A percentile compares a stretch with the other conserved stretches of the same genome.
Evolutionary conservation across 1,139 yeast species (phyloP).

Genomic region (Suhomyces maxii): DNA sequence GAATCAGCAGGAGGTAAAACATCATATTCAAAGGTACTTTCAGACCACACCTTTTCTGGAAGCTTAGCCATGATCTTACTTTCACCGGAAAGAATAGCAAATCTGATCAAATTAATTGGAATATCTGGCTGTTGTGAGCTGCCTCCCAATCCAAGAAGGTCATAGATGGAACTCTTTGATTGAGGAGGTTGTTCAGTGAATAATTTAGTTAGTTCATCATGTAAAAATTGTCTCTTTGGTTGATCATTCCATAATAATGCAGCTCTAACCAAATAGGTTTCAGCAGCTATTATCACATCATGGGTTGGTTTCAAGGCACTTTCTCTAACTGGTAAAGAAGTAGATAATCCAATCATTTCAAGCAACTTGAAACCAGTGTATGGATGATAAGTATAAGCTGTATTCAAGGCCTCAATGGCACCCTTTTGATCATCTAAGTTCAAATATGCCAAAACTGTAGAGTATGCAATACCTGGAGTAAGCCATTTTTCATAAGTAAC

Average conservation of each 20-base stretch:
- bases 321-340: slow-evolving; percentile 22
- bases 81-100: slow-evolving; percentile 70
- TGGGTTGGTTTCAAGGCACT: slow-evolving; percentile 23
- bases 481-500: slow-evolving; percentile 65
- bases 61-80: slow-evolving; percentile 67
- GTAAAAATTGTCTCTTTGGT: slow-evolving; percentile 47
- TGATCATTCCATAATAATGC: slow-evolving; percentile 51
- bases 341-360: slow-evolving; percentile 36
- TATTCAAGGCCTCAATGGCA: slow-evolving; percentile 49
- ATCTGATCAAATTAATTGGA: slow-evolving; percentile 63
- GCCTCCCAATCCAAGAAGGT: slow-evolving; percentile 18
- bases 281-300: slow-evolving; percentile 39
- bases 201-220: slow-evolving; percentile 40
- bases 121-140: slow-evolving; percentile 23
- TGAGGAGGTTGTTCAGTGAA: slow-evolving; percentile 22
- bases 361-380: slow-evolving; percentile 55
- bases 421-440: slow-evolving; percentile 34
- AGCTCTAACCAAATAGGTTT: slow-evolving; percentile 56
- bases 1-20: slow-evolving; percentile 58
- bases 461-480: slow-evolving; percentile 73
- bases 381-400: slow-evolving; percentile 61
- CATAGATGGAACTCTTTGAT: slow-evolving; percentile 15
- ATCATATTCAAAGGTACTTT: slow-evolving; percentile 69
- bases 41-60: slow-evolving; percentile 62
- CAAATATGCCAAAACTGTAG: slow-evolving; percentile 62